phyloP scores from a whole-genome alignment of 352 stramenopile species.

The Globisporangium spiculum region DNA sequence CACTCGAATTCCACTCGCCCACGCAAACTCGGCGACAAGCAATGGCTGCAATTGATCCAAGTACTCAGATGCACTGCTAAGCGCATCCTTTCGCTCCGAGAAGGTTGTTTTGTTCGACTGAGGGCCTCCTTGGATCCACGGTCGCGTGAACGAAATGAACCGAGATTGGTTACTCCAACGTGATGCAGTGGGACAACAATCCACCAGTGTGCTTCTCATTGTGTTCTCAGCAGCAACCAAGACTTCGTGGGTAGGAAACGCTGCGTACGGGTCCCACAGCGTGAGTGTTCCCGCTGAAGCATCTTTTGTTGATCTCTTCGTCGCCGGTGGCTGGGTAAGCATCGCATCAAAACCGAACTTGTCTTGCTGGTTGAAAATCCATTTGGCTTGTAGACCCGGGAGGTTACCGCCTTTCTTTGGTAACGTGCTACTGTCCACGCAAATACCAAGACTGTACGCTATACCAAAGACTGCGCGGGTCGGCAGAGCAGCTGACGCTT shows the following conservation, averaged over 20 bases:
- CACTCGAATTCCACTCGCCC: slow-evolving; percentile 22
- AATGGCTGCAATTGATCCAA: slow-evolving; percentile 28
- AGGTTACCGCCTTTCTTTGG: slow-evolving; percentile 1
- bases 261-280: slow-evolving; percentile 45
- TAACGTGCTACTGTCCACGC: slow-evolving; percentile 18
- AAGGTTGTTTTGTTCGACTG: not conserved
- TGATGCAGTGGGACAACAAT: slow-evolving; percentile 10
- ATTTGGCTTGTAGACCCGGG: slow-evolving; percentile 21
- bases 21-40: slow-evolving; percentile 27
- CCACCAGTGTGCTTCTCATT: not conserved
- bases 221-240: slow-evolving; percentile 17
- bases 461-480: slow-evolving; percentile 27
- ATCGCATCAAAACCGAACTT: slow-evolving; percentile 51
- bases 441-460: slow-evolving; percentile 29
- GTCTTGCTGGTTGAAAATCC: slow-evolving; percentile 35
- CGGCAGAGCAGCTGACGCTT: not conserved
- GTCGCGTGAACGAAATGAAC: slow-evolving; percentile 12
- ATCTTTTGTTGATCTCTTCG: slow-evolving; percentile 18
- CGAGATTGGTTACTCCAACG: slow-evolving; percentile 3
- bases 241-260: slow-evolving; percentile 43
- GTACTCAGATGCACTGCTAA: slow-evolving; percentile 10
- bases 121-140: not conserved
- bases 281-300: slow-evolving; percentile 19
- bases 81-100: not conserved
- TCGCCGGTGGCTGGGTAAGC: slow-evolving; percentile 17